These are phyloP conservation scores for Saccharomycopsis capsularis DNA, from an alignment of 805 yeast genomes.

Conservation along the genomic window DNA sequence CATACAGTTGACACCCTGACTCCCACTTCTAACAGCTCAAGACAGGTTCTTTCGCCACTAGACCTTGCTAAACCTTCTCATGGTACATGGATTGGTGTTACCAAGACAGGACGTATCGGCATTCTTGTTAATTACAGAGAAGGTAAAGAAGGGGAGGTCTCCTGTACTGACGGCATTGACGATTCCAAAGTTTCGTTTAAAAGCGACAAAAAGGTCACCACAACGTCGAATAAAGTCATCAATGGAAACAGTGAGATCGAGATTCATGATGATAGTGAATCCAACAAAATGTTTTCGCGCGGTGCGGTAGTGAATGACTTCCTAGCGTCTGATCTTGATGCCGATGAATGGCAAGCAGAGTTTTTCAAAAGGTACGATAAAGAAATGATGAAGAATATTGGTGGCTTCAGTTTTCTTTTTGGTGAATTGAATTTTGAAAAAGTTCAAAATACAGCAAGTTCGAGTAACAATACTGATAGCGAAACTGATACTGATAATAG, in stretches of 20 bases:
- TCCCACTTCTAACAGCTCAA: not conserved
- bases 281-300: slow-evolving; percentile 36
- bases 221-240: not conserved
- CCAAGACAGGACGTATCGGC: slow-evolving; percentile 52
- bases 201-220: slow-evolving; percentile 24
- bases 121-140: slow-evolving; percentile 74
- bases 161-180: too few species aligned
- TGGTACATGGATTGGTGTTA: slow-evolving; percentile 89
- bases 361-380: slow-evolving; percentile 25
- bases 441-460: not conserved
- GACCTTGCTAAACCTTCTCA: slow-evolving; percentile 68
- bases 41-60: slow-evolving; percentile 61
- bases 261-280: not conserved
- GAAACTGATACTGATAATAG: not conserved
- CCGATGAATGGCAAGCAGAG: slow-evolving; percentile 40
- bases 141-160: slow-evolving; percentile 21
- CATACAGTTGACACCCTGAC: slow-evolving; percentile 28
- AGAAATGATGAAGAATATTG: slow-evolving; percentile 34
- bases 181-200: too few species aligned
- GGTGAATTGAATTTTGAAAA: slow-evolving; percentile 40
- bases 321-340: slow-evolving; percentile 31
- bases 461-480: not conserved
- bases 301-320: slow-evolving; percentile 46
- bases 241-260: too few species aligned
- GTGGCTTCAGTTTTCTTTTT: slow-evolving; percentile 58